phyloP scores from a whole-genome alignment of 768 basidiomycete genomes.

The Lentinula sp. region DNA sequence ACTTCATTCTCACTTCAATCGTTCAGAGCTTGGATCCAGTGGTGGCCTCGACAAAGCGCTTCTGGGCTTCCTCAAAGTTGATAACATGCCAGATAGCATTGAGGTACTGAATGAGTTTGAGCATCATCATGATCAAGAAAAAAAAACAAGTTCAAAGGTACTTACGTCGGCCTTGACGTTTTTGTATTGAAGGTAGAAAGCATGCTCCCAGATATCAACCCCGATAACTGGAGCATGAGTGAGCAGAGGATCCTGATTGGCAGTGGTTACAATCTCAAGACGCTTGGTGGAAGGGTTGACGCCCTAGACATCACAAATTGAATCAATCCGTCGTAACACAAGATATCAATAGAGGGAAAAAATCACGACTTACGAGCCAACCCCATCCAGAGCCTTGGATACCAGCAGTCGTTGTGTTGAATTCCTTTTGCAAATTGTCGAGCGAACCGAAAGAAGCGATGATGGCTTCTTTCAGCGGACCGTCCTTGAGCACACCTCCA shows the following conservation, averaged over 20 bases:
- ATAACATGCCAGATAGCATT: constrained; percentile 71
- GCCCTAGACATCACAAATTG: constrained; percentile 39
- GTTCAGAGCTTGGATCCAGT: constrained; percentile 7
- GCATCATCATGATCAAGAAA: not conserved
- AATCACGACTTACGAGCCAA: constrained; percentile 69
- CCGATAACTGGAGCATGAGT: constrained; percentile 78
- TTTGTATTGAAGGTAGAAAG: constrained; percentile 94
- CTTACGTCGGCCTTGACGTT: constrained; percentile 91
- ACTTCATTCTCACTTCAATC: not conserved
- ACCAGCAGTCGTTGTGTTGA: constrained; percentile 78
- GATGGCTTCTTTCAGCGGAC: constrained; percentile 65
- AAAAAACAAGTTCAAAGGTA: constrained; percentile 9
- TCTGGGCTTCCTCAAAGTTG: constrained; percentile 73
- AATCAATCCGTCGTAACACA: not conserved
- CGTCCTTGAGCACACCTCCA: constrained; percentile 55
- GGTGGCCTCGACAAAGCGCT: constrained; percentile 44
- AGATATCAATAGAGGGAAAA: not conserved
- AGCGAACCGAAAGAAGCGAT: constrained; percentile 57
- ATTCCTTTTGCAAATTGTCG: constrained; percentile 69
- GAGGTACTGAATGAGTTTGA: constrained; percentile 45
- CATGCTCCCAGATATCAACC: constrained; percentile 94
- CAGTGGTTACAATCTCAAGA: constrained; percentile 85
- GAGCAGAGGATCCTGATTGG: constrained; percentile 94
- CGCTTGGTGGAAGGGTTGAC: constrained; percentile 56
- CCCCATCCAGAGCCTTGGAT: constrained; percentile 97